phyloP scores from a whole-genome alignment of 352 stramenopile genomes.

The Hyaloperonospora brassicae region DNA sequence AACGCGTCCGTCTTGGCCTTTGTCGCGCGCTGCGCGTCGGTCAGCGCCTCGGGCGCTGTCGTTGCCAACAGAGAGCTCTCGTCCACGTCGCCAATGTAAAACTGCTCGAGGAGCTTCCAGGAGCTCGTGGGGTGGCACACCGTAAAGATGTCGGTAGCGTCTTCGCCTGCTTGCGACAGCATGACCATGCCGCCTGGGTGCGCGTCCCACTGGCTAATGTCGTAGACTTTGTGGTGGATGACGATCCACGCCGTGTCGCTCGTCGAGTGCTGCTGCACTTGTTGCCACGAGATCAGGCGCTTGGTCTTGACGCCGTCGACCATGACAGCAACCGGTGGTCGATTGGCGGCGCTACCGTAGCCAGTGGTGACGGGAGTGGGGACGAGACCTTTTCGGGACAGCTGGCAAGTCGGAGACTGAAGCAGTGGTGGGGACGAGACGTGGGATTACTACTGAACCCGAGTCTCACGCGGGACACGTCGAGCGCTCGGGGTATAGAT shows the following conservation, averaged over 20 bases:
- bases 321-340: constrained; percentile 37
- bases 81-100: constrained; percentile 95
- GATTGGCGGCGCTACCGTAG: too few relatives aligned
- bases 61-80: constrained; percentile 38
- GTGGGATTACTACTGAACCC: neutral
- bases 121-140: constrained; percentile 94
- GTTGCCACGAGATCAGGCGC: constrained; percentile 65
- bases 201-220: constrained; percentile 80
- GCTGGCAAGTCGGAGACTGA: constrained; percentile 26
- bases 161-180: constrained; percentile 95
- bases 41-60: constrained; percentile 23
- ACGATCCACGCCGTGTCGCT: constrained; percentile 81
- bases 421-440: neutral
- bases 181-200: constrained; percentile 90
- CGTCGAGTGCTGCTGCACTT: constrained; percentile 71
- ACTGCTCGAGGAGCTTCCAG: constrained; percentile 92
- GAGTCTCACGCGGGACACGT: too few relatives aligned
- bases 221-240: constrained; percentile 89
- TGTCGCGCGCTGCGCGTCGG: constrained; percentile 35
- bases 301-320: constrained; percentile 54
- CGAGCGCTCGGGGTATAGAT: too few relatives aligned
- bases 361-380: too few relatives aligned
- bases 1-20: constrained; percentile 85
- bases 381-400: neutral
- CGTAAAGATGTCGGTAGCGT: constrained; percentile 98